Conservation (phyloP, 1,284 basidiomycete species). For the Trametes polyzona region DNA sequence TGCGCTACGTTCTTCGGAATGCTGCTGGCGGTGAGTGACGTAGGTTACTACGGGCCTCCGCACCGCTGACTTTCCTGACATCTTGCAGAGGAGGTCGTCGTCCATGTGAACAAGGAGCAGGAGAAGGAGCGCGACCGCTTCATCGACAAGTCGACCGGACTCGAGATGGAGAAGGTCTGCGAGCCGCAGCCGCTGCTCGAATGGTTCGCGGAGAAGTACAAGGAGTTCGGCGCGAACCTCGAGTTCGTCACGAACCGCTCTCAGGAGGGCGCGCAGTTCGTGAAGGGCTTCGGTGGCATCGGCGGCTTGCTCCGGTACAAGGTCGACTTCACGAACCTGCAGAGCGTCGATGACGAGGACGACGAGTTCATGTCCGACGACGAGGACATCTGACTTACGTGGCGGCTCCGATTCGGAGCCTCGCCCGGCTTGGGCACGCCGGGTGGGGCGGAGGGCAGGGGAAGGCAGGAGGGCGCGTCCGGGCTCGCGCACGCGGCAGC, state of each 20-base stretch:
- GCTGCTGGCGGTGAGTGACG: slow-evolving; percentile 87
- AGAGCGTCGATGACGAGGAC: slow-evolving; percentile 69
- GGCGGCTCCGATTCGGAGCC: slow-evolving; percentile 78
- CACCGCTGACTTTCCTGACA: not conserved
- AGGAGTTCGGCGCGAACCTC: slow-evolving; percentile 93
- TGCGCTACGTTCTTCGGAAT: slow-evolving; percentile 85
- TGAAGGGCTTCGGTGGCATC: slow-evolving; percentile 98
- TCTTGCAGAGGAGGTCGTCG: slow-evolving; percentile 75
- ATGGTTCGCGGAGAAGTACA: slow-evolving; percentile 99
- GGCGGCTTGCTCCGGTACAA: slow-evolving; percentile 96
- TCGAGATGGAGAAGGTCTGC: slow-evolving; percentile 90
- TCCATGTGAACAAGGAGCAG: slow-evolving; percentile 81
- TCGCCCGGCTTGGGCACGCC: slow-evolving; percentile 57
- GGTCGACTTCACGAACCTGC: slow-evolving; percentile 87
- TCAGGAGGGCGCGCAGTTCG: slow-evolving; percentile 99
- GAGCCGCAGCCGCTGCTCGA: slow-evolving; percentile 90
- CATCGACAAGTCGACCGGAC: slow-evolving; percentile 90
- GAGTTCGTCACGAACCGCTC: slow-evolving; percentile 90
- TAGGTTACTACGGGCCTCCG: not conserved
- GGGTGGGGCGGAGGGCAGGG: slow-evolving; percentile 57
- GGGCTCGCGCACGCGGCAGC: not conserved
- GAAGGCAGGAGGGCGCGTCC: slow-evolving; percentile 13
- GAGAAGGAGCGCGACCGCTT: slow-evolving; percentile 94
- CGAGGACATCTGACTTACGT: slow-evolving; percentile 82
- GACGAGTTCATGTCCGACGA: slow-evolving; percentile 85